Base-by-base conservation (phyloP, 164 flowering plant species). In the Kalanchoe fedtschenkoi region DNA sequence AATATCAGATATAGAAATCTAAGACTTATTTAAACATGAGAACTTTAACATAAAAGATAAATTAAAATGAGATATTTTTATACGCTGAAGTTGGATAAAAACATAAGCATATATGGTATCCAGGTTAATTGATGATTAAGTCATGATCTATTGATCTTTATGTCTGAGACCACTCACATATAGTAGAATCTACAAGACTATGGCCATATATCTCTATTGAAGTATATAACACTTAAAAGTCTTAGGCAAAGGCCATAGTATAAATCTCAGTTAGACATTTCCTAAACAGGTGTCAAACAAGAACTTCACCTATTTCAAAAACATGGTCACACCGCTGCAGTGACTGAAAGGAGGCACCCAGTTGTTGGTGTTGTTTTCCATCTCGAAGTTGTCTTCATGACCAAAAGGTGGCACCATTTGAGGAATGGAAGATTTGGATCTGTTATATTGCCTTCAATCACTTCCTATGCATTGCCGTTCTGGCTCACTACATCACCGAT, bases 301-400 rank as follows among this genome's bases (percentile, higher is more conserved):
- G 58, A 70, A 34, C 68, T 74, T 68, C 60, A 38, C 42, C 19
- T 61, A 16, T 16, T 15, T 58, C 8, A n/a, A 22, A 13, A 58
- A 66, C 64, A 79, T 76, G 82, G 71, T 67, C 10, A 66, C 80
- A 43, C 71, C 78, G 0, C 78, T 74, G 16, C 80, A 76, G 35
- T 7, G 54, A n/a, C n/a, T n/a, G n/a, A n/a, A n/a, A n/a, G n/a
- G n/a, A n/a, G n/a, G n/a, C n/a, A n/a, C n/a, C n/a, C n/a, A n/a
- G n/a, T n/a, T n/a, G n/a, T n/a, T n/a, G n/a, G n/a, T n/a, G n/a
- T n/a, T n/a, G n/a, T n/a, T n/a, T n/a, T n/a, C n/a, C n/a, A n/a
- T n/a, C n/a, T n/a, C n/a, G n/a, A n/a, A n/a, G n/a, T n/a, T n/a
- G n/a, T n/a, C n/a, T n/a, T n/a, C n/a, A n/a, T n/a, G n/a, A n/a